Evolutionary conservation across 208 protist species (phyloP).

Genomic region (Trypanosoma cruzi): DNA sequence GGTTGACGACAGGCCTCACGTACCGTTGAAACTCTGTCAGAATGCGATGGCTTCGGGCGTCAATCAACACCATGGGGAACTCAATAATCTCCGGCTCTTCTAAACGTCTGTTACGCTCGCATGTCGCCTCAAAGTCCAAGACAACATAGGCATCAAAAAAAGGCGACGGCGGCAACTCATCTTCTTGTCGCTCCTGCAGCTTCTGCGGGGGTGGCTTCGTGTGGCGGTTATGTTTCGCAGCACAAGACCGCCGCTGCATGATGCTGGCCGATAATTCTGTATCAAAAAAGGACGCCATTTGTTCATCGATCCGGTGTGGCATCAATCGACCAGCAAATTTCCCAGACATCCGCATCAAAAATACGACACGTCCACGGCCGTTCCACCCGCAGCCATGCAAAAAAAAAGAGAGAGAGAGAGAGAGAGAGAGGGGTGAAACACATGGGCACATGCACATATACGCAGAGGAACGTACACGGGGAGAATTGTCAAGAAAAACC

Average conservation of each 20-base stretch:
- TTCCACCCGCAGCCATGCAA: too few species aligned
- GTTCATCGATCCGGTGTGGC: neutral
- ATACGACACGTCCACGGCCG: too few species aligned
- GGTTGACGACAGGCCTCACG: slow-evolving; percentile 68
- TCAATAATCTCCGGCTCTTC: slow-evolving; percentile 83
- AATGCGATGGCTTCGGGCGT: slow-evolving; percentile 41
- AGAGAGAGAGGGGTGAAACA: too few species aligned
- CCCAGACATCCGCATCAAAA: too few species aligned
- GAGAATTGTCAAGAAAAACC: too few species aligned
- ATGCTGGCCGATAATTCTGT: slow-evolving; percentile 10
- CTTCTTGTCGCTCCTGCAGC: neutral
- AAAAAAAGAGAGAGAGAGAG: too few species aligned
- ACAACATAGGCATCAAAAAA: slow-evolving; percentile 78
- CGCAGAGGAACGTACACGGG: slow-evolving; percentile 1
- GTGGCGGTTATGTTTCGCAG: neutral
- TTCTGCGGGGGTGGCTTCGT: neutral
- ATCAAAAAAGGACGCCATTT: slow-evolving; percentile 9
- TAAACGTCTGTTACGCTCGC: slow-evolving; percentile 48
- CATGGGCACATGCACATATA: too few species aligned
- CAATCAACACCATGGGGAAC: slow-evolving; percentile 85
- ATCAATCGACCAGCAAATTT: too few species aligned
- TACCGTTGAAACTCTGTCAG: slow-evolving; percentile 89
- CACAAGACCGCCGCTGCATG: slow-evolving; percentile 3
- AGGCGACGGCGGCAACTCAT: slow-evolving; percentile 21
- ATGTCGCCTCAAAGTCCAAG: slow-evolving; percentile 96